Percentiles rank a stretch among this genome's conserved stretches.
Conservation (phyloP, 2,329 filamentous ascomycete genomes). For the Corynespora cassiicola region DNA sequence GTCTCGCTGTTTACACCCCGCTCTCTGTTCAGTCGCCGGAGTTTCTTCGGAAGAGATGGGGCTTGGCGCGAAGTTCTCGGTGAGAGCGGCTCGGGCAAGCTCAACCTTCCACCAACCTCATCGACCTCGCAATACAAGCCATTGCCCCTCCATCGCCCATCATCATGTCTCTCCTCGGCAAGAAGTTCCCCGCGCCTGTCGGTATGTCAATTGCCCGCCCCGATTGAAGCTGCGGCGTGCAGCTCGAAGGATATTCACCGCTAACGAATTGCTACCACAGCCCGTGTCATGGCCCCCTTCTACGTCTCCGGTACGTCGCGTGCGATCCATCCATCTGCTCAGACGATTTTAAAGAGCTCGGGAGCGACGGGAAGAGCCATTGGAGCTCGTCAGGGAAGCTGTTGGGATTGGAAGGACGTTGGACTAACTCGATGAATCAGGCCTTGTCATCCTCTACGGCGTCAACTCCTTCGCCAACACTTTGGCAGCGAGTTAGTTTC, state of each 20-base stretch:
- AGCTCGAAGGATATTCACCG: conserved; percentile 12
- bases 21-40: conserved; percentile 4
- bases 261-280: conserved; percentile 60
- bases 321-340: neutral
- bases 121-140: conserved; percentile 36
- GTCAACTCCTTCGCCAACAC: conserved; percentile 82
- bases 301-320: conserved; percentile 83
- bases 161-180: conserved; percentile 56
- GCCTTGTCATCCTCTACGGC: conserved; percentile 86
- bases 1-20: no score
- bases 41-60: no score
- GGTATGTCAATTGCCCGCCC: conserved; percentile 46
- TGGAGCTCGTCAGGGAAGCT: neutral
- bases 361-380: neutral
- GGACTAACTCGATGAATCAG: conserved; percentile 55
- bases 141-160: conserved; percentile 36
- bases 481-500: conserved; percentile 76
- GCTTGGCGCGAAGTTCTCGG: conserved; percentile 36
- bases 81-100: conserved; percentile 21
- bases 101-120: conserved; percentile 35
- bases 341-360: neutral
- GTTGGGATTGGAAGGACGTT: conserved; percentile 7
- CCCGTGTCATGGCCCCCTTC: conserved; percentile 91
- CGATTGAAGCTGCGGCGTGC: conserved; percentile 3
- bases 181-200: conserved; percentile 59